Evolutionary conservation across 768 basidiomycete genomes (phyloP).

Genomic region (Pholiota microspora): DNA sequence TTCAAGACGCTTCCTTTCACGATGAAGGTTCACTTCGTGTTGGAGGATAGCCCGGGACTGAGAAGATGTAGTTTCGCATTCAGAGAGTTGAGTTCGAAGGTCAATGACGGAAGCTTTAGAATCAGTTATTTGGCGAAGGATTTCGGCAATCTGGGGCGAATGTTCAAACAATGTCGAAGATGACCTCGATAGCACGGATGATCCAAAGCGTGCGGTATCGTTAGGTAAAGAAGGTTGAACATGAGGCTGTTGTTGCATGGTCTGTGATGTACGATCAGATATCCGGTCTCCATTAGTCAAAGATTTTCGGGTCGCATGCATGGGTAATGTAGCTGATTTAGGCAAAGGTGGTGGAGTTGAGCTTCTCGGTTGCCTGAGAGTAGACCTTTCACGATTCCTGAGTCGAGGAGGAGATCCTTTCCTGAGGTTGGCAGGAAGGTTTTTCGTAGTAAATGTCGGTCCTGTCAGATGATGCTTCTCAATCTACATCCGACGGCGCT

Average conservation of each 20-base stretch:
- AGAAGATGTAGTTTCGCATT: conserved; percentile 53
- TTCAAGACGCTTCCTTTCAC: conserved; percentile 78
- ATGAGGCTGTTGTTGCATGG: conserved; percentile 26
- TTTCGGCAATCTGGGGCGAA: conserved; percentile 68
- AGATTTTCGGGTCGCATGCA: conserved; percentile 58
- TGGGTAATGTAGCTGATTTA: conserved; percentile 75
- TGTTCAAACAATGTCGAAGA: conserved; percentile 55
- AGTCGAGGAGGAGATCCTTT: conserved; percentile 55
- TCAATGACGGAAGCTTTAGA: conserved; percentile 64
- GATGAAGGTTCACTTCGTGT: conserved; percentile 67
- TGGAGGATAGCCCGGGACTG: conserved; percentile 68
- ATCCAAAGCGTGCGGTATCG: conserved; percentile 28
- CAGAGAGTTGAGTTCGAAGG: conserved; percentile 65
- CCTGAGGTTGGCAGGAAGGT: conserved; percentile 38
- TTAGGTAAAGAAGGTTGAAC: conserved; percentile 24
- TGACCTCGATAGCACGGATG: conserved; percentile 33
- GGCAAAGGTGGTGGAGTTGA: conserved; percentile 83
- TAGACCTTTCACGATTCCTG: conserved; percentile 56
- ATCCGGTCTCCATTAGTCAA: conserved; percentile 29
- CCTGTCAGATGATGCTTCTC: conserved; percentile 27
- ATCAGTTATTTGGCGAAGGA: conserved; percentile 68
- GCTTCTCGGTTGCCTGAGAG: conserved; percentile 52
- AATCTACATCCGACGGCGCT: conserved; percentile 4
- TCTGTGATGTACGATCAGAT: conserved; percentile 21
- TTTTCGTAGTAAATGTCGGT: conserved; percentile 51